Percentiles rank a stretch among this genome's conserved stretches.
phyloP scores from a whole-genome alignment of 2,329 filamentous ascomycete genomes.

The Mycosphaerella arachidis region DNA sequence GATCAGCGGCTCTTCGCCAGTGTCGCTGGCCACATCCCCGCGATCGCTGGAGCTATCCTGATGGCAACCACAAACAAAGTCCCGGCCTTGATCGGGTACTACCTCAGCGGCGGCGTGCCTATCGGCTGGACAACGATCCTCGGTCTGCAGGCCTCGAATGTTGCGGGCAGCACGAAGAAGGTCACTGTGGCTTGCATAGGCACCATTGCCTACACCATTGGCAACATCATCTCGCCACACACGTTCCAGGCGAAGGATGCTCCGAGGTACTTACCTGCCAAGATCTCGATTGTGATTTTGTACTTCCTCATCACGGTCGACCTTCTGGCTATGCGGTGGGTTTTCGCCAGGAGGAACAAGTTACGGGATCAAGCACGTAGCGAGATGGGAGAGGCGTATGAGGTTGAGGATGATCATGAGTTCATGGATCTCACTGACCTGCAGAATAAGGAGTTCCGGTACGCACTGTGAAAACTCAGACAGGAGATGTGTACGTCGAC shows the following conservation, averaged over 20 bases:
- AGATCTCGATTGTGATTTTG: slow-evolving; percentile 1
- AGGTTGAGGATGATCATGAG: neutral
- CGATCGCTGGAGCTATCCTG: neutral
- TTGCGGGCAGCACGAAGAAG: neutral
- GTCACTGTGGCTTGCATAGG: neutral
- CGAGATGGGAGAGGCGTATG: neutral
- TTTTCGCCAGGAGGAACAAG: neutral
- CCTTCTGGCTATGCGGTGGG: neutral
- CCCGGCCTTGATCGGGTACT: neutral
- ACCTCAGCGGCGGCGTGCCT: neutral
- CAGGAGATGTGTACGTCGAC: too few relatives aligned
- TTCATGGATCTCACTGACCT: neutral
- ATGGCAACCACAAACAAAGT: neutral
- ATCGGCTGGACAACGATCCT: neutral
- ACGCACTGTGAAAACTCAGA: neutral
- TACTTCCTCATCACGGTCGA: neutral
- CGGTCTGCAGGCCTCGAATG: neutral
- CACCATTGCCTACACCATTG: neutral
- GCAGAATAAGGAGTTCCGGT: neutral
- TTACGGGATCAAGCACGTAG: neutral
- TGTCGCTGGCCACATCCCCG: neutral
- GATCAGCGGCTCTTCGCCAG: neutral
- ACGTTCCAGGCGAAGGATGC: slow-evolving; percentile 2
- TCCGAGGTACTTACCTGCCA: neutral
- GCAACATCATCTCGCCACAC: neutral